Evolutionary conservation across 768 basidiomycete species (phyloP).

Genomic region (button mushroom (Agaricus bisporus)): DNA sequence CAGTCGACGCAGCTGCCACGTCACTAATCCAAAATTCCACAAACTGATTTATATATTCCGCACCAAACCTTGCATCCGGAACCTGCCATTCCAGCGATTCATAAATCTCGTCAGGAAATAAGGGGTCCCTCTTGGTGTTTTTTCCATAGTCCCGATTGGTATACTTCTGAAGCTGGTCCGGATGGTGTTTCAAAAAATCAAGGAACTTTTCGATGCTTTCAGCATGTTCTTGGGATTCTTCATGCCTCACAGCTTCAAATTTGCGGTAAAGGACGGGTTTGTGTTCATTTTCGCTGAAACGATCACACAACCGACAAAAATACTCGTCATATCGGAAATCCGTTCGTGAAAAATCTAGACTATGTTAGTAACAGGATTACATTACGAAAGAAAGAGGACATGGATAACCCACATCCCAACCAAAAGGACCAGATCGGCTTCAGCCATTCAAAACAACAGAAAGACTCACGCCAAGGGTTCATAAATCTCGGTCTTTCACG

Average conservation of each 20-base stretch:
- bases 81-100: neutral
- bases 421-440: too few species aligned
- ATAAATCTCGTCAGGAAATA: constrained; percentile 3
- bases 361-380: neutral
- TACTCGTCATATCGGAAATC: constrained; percentile 7
- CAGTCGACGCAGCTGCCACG: neutral
- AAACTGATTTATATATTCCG: constrained; percentile 4
- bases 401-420: neutral
- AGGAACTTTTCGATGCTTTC: neutral
- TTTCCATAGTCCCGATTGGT: neutral
- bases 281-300: neutral
- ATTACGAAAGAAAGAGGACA: neutral
- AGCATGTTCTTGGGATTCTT: neutral
- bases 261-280: constrained; percentile 1
- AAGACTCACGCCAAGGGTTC: constrained; percentile 1
- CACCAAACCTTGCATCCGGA: neutral
- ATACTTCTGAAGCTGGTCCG: neutral
- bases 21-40: constrained; percentile 4
- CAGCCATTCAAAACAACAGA: neutral
- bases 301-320: constrained; percentile 6
- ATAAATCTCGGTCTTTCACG: neutral
- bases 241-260: neutral
- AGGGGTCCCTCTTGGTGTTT: neutral
- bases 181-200: neutral
- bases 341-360: constrained; percentile 1